Evolutionary conservation across 768 basidiomycete species (phyloP), one percentile per base, ranked within the genome.

Genomic region (Calocera viscosa): DNA sequence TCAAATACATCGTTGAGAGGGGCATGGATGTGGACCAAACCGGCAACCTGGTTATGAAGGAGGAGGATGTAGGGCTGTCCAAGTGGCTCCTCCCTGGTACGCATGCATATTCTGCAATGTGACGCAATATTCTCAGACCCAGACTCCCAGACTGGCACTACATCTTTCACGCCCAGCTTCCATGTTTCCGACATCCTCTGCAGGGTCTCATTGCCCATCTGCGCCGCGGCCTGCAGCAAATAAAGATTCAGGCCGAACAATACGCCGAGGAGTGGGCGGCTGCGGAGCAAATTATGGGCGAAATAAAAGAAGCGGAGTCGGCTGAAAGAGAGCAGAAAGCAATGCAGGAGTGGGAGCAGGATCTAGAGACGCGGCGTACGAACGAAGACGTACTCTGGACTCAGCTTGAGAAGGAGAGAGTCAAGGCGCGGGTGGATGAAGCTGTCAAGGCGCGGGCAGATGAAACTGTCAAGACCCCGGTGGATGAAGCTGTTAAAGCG

Each of bases 71-170:
- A 3, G 53, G 53, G 53, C 14, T 60, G 7, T 11, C 14, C 7
- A 32, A 22, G 26, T 60, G 53, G 53, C 7, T 60, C 26, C 19
- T 60, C 2, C 22, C 30, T 26, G 53, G 53, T 60, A 19, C 26
- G 53, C 19, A 30, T 19, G 14, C 22, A 10, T 32, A 2, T 30
- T 32, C 26, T 26, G 7, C 26, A 11, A 60, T 28, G 26, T 32
- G 22, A 32, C 10, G 53, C 26, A 10, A 26, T 22, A 14, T 32
- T 32, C 53, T 10, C 30, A 8, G 14, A 10, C 11, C 2, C 53
- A 60, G 53, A 60, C 30, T 60, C 11, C 2, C 53, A 60, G 53
- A 60, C 30, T 60, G 53, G 53, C 30, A 60, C 53, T 60, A 60
- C 53, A 30, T 60, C 2, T 16, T 60, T 10, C 14, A 60, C 53